These are phyloP conservation scores for Terfezia claveryi DNA, from an alignment of 495 filamentous ascomycete genomes.

Conservation along the genomic window DNA sequence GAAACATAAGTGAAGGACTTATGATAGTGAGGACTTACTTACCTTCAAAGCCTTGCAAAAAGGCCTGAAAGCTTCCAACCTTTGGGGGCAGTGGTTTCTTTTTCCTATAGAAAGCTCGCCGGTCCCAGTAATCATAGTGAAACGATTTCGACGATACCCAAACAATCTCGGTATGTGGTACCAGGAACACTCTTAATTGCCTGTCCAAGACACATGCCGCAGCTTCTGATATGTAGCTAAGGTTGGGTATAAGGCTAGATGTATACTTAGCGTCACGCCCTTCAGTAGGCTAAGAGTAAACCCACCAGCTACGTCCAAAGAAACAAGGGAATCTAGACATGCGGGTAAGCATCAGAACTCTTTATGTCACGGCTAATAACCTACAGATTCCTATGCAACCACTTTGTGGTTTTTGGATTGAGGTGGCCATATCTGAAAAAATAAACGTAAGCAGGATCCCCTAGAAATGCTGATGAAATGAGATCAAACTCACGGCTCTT, in stretches of 20 bases:
- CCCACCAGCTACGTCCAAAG: conserved; percentile 73
- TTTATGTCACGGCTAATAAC: background rate
- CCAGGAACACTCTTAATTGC: conserved; percentile 71
- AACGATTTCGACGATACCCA: conserved; percentile 90
- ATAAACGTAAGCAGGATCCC: conserved; percentile 2
- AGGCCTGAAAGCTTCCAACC: conserved; percentile 89
- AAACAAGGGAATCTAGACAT: conserved; percentile 57
- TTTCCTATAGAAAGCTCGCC: conserved; percentile 66
- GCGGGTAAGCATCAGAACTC: background rate
- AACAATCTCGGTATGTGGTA: conserved; percentile 91
- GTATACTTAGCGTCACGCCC: conserved; percentile 7
- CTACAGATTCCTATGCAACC: conserved; percentile 66
- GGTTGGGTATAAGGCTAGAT: conserved; percentile 67
- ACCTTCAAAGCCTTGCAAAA: conserved; percentile 75
- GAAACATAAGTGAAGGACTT: background rate
- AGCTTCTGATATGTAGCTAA: conserved; percentile 97
- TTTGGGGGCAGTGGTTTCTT: conserved; percentile 78
- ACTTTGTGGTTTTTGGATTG: conserved; percentile 91
- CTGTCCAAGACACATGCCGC: conserved; percentile 88
- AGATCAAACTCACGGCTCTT: conserved; percentile 55
- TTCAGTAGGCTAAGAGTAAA: background rate
- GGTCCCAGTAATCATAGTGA: conserved; percentile 93
- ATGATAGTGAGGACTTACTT: background rate
- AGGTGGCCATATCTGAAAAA: conserved; percentile 17
- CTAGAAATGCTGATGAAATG: background rate